Conservation (phyloP, 2,329 filamentous ascomycete genomes). For the Fusarium floridanum region DNA sequence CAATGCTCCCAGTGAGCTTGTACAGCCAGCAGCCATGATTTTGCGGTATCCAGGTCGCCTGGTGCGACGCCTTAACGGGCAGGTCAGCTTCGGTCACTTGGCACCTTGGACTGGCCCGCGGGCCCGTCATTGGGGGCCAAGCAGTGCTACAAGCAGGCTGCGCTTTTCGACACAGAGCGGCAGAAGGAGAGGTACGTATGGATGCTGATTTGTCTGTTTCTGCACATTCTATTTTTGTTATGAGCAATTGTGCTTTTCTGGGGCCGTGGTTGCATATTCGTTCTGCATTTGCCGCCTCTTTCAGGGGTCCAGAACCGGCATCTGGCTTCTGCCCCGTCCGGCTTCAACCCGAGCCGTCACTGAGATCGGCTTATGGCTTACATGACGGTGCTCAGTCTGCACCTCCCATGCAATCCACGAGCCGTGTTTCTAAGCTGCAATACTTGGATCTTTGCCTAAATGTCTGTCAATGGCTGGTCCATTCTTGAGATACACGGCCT, state of each 20-base stretch:
- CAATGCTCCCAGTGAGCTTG: constrained; percentile 11
- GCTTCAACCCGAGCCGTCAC: background rate
- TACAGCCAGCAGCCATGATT: constrained; percentile 37
- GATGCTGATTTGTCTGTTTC: background rate
- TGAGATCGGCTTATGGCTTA: background rate
- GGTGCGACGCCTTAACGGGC: constrained; percentile 42
- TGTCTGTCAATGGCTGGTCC: background rate
- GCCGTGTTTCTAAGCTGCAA: background rate
- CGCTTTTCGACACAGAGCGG: constrained; percentile 48
- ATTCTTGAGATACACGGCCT: background rate
- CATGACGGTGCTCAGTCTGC: background rate
- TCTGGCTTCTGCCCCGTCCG: background rate
- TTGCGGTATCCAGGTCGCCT: constrained; percentile 45
- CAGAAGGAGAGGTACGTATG: constrained; percentile 45
- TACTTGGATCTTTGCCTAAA: background rate
- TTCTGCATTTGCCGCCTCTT: background rate
- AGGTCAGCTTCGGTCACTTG: constrained; percentile 34
- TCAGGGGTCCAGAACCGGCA: background rate
- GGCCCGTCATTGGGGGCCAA: constrained; percentile 38
- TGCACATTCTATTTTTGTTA: constrained; percentile 2
- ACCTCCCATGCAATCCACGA: background rate
- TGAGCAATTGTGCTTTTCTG: background rate
- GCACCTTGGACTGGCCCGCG: constrained; percentile 29
- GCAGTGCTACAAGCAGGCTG: constrained; percentile 28
- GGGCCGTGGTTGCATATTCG: background rate